phyloP scores from a whole-genome alignment of 441 rosid species.

The Brassica balearica region DNA sequence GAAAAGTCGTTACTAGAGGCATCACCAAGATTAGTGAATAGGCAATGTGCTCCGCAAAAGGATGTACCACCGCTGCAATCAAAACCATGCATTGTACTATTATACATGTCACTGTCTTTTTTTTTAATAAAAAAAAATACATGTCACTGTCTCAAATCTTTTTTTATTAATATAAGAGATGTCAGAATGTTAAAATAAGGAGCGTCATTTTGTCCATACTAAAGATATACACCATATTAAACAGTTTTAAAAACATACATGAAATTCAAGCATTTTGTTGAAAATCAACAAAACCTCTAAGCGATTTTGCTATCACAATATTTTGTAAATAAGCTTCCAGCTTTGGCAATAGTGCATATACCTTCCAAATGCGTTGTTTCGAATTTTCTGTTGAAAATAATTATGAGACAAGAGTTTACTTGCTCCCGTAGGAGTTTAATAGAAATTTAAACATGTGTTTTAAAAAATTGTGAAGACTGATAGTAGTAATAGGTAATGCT shows the following conservation, averaged over 20 bases:
- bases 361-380: not conserved
- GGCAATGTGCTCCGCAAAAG: conserved; percentile 61
- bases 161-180: not conserved
- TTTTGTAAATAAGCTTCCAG: not conserved
- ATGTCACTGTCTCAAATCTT: no score
- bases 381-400: not conserved
- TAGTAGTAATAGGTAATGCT: not conserved
- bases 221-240: not conserved
- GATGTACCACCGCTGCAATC: conserved; percentile 55
- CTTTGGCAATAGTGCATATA: not conserved
- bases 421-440: not conserved
- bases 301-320: not conserved
- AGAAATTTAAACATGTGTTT: not conserved
- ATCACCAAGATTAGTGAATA: conserved; percentile 53
- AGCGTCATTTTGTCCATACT: not conserved
- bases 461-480: not conserved
- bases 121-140: no score
- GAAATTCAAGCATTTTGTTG: not conserved
- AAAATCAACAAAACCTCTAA: not conserved
- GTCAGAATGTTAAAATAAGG: not conserved
- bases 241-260: not conserved
- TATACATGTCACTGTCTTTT: no score
- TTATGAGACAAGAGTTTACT: not conserved
- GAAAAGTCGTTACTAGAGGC: conserved; percentile 38
- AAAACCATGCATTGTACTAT: conserved; percentile 1